phyloP scores from a whole-genome alignment of 2,329 filamentous ascomycete genomes.

The Pseudocercospora cruenta region DNA sequence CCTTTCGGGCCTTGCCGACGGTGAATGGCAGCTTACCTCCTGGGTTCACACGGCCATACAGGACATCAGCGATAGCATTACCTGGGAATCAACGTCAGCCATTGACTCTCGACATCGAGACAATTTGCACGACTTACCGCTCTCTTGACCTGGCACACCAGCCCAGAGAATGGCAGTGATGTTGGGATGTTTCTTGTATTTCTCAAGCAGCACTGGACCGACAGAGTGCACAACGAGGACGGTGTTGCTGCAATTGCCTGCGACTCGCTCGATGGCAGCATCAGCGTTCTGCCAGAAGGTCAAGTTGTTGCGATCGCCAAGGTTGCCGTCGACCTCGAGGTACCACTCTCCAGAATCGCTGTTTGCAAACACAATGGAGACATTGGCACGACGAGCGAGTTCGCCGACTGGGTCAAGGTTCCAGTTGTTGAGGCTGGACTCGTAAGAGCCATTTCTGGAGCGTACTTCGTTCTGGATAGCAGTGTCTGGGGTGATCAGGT shows the following conservation, averaged over 20 bases:
- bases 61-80: conserved; percentile 32
- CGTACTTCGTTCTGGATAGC: conserved; percentile 36
- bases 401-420: conserved; percentile 33
- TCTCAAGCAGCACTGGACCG: conserved; percentile 34
- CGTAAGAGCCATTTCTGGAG: conserved; percentile 28
- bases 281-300: conserved; percentile 46
- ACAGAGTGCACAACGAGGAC: conserved; percentile 38
- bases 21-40: conserved; percentile 39
- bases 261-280: conserved; percentile 64
- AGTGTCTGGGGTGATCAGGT: conserved; percentile 35
- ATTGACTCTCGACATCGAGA: not conserved
- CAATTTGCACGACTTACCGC: conserved; percentile 21
- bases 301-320: conserved; percentile 54
- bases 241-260: conserved; percentile 41
- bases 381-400: conserved; percentile 32
- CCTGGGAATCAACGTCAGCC: not conserved
- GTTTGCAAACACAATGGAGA: conserved; percentile 55
- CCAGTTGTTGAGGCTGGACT: conserved; percentile 36
- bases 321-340: conserved; percentile 47
- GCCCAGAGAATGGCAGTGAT: conserved; percentile 39
- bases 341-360: conserved; percentile 55
- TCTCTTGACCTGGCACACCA: conserved; percentile 37
- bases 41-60: conserved; percentile 37
- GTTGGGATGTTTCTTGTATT: conserved; percentile 37
- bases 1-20: conserved; percentile 35